Evolutionary conservation across 208 protist genomes (phyloP).

Genomic region (Leishmania martiniquensis): DNA sequence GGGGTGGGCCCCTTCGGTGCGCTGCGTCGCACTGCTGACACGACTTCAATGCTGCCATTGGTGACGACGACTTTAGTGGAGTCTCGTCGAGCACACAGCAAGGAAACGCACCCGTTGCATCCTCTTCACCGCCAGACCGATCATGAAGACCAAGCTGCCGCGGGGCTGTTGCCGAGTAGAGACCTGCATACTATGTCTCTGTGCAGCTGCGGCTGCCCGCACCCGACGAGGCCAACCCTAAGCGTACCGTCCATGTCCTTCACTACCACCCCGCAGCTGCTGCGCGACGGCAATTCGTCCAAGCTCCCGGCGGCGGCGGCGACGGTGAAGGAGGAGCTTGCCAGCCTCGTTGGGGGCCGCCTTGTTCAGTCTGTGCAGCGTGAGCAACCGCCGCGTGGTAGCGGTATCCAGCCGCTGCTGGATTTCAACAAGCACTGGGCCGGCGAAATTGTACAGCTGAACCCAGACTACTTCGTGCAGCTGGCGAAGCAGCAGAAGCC

Average conservation of each 20-base stretch:
- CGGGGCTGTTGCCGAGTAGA: neutral
- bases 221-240: constrained; percentile 20
- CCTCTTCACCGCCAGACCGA: constrained; percentile 21
- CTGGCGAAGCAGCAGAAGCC: constrained; percentile 85
- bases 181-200: neutral
- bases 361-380: constrained; percentile 67
- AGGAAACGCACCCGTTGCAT: constrained; percentile 24
- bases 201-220: constrained; percentile 34
- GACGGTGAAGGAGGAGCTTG: constrained; percentile 24
- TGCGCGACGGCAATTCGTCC: constrained; percentile 2
- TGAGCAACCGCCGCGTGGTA: constrained; percentile 61
- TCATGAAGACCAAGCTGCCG: neutral
- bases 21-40: constrained; percentile 2
- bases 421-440: constrained; percentile 92
- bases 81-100: constrained; percentile 13
- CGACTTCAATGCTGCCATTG: neutral
- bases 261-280: constrained; percentile 8
- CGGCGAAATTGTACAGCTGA: constrained; percentile 57
- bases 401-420: constrained; percentile 81
- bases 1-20: neutral
- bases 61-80: neutral
- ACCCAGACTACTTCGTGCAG: constrained; percentile 89
- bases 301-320: neutral
- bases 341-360: constrained; percentile 40
- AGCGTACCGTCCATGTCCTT: constrained; percentile 25